Percentiles rank a stretch among this genome's conserved stretches.
Conservation (phyloP, 345 rosid genomes). For the Eutrema heterophyllum region DNA sequence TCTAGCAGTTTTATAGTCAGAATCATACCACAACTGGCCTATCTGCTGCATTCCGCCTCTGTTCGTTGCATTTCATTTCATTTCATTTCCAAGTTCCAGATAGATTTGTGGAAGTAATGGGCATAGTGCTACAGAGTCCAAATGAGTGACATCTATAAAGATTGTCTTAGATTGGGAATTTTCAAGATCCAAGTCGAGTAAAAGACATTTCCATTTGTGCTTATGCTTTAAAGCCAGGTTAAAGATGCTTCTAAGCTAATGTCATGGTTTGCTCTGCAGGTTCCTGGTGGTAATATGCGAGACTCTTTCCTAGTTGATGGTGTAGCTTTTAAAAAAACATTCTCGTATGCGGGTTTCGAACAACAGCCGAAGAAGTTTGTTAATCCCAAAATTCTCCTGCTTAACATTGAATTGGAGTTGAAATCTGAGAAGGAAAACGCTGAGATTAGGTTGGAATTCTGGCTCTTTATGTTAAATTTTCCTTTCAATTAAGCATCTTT, state of each 20-base stretch:
- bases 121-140: neutral
- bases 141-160: neutral
- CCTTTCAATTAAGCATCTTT: neutral
- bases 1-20: neutral
- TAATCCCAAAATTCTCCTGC: conserved; percentile 73
- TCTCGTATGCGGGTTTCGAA: conserved; percentile 98
- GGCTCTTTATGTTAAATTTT: neutral
- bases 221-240: neutral
- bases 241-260: conserved; percentile 5
- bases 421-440: conserved; percentile 99
- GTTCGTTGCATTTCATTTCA: neutral
- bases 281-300: conserved; percentile 95
- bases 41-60: neutral
- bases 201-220: neutral
- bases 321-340: conserved; percentile 99
- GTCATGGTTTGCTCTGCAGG: conserved; percentile 43
- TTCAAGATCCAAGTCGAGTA: neutral
- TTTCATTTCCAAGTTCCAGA: neutral
- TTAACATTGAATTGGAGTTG: conserved; percentile 90
- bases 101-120: neutral
- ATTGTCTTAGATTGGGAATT: neutral
- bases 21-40: neutral
- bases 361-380: conserved; percentile 95
- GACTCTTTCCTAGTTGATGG: conserved; percentile 97
- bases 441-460: conserved; percentile 68